Percentiles rank a stretch among this genome's conserved stretches.
These are phyloP conservation scores for Ophiostoma perfectum DNA, from an alignment of 2,329 filamentous ascomycete genomes.

Conservation along the genomic window DNA sequence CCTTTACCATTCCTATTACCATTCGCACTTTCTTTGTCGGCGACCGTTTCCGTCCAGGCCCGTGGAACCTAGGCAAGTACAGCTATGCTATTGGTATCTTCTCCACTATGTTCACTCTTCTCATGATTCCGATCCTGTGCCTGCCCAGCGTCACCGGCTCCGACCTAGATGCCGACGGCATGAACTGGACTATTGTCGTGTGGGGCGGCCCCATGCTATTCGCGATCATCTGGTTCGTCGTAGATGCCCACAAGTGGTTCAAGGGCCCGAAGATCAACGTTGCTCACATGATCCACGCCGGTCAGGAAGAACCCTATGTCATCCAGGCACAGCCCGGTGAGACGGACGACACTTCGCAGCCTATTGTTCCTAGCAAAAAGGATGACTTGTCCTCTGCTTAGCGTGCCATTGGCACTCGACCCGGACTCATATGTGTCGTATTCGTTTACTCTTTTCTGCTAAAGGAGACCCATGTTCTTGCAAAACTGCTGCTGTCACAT, in stretches of 20 bases:
- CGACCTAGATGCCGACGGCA: slow-evolving; percentile 45
- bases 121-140: slow-evolving; percentile 66
- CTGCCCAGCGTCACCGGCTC: slow-evolving; percentile 54
- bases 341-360: slow-evolving; percentile 15
- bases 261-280: slow-evolving; percentile 65
- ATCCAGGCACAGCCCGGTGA: slow-evolving; percentile 22
- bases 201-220: slow-evolving; percentile 60
- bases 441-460: no score
- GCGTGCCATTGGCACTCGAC: neutral
- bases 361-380: slow-evolving; percentile 19
- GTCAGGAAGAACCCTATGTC: slow-evolving; percentile 20
- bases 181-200: slow-evolving; percentile 67
- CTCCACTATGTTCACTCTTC: slow-evolving; percentile 53
- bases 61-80: slow-evolving; percentile 61
- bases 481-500: no score
- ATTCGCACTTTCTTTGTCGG: slow-evolving; percentile 57
- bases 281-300: slow-evolving; percentile 33
- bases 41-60: slow-evolving; percentile 58
- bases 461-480: no score
- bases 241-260: slow-evolving; percentile 63
- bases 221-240: slow-evolving; percentile 56
- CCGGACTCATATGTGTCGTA: no score
- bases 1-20: slow-evolving; percentile 54
- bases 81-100: slow-evolving; percentile 52
- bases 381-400: slow-evolving; percentile 13